A percentile compares a stretch with the other conserved stretches of the same genome.
Conservation (phyloP, 768 basidiomycete genomes). For the Suillus clintonianus region DNA sequence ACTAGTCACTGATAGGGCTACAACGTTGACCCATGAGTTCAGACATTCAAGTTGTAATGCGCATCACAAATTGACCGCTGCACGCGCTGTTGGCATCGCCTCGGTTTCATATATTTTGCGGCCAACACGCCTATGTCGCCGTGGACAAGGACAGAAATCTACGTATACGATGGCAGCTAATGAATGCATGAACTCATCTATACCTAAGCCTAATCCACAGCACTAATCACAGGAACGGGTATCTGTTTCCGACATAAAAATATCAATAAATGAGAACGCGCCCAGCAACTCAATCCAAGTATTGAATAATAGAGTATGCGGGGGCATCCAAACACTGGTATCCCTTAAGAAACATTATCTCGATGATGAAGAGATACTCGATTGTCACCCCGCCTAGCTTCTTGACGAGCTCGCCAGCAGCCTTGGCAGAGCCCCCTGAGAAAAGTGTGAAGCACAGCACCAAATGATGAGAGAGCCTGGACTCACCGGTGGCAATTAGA, state of each 20-base stretch:
- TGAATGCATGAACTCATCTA: neutral
- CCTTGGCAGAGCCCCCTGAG: conserved; percentile 88
- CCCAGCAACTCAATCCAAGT: conserved; percentile 47
- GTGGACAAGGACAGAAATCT: neutral
- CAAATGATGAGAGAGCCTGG: neutral
- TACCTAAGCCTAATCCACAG: neutral
- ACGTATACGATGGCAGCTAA: neutral
- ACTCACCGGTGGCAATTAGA: conserved; percentile 89
- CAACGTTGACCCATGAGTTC: neutral
- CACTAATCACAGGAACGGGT: neutral
- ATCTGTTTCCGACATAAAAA: conserved; percentile 10
- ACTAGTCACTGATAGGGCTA: neutral
- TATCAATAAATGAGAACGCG: conserved; percentile 24
- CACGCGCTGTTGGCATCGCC: neutral
- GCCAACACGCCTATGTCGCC: neutral
- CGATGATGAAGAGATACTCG: conserved; percentile 95
- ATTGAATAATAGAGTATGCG: conserved; percentile 84
- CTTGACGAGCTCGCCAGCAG: conserved; percentile 86
- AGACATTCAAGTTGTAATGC: too few relatives aligned
- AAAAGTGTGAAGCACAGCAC: neutral
- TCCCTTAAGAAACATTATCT: conserved; percentile 75
- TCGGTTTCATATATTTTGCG: neutral
- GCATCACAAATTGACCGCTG: neutral
- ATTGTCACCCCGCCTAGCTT: conserved; percentile 82
- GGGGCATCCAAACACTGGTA: conserved; percentile 81